Percentiles rank a stretch among this genome's conserved stretches.
These are phyloP conservation scores for Kwoniella europaea DNA, from an alignment of 768 basidiomycete species.

Conservation along the genomic window DNA sequence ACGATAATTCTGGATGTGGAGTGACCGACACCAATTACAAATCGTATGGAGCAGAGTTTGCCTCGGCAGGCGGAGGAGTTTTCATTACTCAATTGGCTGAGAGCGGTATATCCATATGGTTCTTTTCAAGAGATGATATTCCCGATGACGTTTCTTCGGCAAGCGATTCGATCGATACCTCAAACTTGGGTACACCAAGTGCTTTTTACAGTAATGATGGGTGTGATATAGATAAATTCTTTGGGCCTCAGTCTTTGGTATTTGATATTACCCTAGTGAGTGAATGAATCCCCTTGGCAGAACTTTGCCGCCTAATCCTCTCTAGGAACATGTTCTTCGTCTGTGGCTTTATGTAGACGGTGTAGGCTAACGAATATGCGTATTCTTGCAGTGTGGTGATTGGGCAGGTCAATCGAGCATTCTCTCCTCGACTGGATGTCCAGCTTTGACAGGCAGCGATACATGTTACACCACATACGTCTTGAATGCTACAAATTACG, in stretches of 20 bases:
- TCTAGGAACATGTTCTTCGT: too few species aligned
- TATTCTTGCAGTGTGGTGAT: slow-evolving; percentile 57
- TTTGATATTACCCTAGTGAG: slow-evolving; percentile 69
- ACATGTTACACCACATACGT: slow-evolving; percentile 77
- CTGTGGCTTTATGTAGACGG: background rate
- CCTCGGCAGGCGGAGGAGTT: slow-evolving; percentile 70
- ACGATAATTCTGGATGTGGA: slow-evolving; percentile 68
- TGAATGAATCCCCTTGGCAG: background rate
- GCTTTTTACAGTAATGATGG: slow-evolving; percentile 33
- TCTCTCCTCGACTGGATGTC: slow-evolving; percentile 60
- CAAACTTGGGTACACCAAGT: background rate
- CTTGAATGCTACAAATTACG: slow-evolving; percentile 55
- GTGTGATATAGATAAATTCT: slow-evolving; percentile 62
- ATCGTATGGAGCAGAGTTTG: slow-evolving; percentile 74
- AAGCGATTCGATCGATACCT: slow-evolving; percentile 11
- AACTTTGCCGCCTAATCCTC: too few species aligned
- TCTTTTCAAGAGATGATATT: slow-evolving; percentile 59
- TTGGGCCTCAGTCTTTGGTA: slow-evolving; percentile 51
- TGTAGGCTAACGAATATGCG: too few species aligned
- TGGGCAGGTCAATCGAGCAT: slow-evolving; percentile 65
- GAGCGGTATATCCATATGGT: slow-evolving; percentile 66
- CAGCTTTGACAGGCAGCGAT: slow-evolving; percentile 56
- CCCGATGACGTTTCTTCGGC: slow-evolving; percentile 12
- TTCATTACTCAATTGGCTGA: slow-evolving; percentile 75
- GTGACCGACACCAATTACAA: slow-evolving; percentile 65